Evolutionary conservation across 2,329 filamentous ascomycete species (phyloP).

Genomic region (Calonectria crousiana): DNA sequence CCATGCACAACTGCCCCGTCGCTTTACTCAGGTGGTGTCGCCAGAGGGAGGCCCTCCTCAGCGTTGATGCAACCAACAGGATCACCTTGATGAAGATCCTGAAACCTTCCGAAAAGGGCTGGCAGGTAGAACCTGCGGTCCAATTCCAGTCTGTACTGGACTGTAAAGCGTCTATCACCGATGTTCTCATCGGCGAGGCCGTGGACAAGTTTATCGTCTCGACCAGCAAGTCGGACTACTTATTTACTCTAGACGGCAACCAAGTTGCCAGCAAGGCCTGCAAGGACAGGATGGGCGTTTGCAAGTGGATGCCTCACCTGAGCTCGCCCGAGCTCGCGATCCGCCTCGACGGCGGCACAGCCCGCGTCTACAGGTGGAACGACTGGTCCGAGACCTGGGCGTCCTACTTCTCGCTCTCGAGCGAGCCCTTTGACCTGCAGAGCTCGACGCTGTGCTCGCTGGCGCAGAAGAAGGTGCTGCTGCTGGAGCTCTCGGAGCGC

Average conservation of each 20-base stretch:
- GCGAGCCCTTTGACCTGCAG: conserved; percentile 36
- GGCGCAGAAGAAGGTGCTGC: conserved; percentile 29
- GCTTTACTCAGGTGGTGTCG: conserved; percentile 45
- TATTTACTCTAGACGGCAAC: conserved; percentile 44
- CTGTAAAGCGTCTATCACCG: conserved; percentile 38
- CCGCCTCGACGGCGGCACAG: conserved; percentile 42
- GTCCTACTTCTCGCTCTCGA: conserved; percentile 20
- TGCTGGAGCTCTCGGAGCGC: conserved; percentile 24
- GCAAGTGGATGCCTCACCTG: conserved; percentile 39
- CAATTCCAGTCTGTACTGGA: conserved; percentile 39
- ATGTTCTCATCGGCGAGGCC: conserved; percentile 42
- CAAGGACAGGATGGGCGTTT: conserved; percentile 13
- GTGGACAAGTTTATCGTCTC: conserved; percentile 48
- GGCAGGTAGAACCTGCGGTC: conserved; percentile 22
- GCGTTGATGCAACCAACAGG: conserved; percentile 44
- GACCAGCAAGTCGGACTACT: conserved; percentile 46
- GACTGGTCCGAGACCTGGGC: conserved; percentile 43
- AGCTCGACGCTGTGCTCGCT: conserved; percentile 34
- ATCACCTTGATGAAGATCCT: conserved; percentile 36
- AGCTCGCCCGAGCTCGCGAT: conserved; percentile 41
- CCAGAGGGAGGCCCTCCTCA: conserved; percentile 40
- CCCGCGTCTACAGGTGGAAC: conserved; percentile 44
- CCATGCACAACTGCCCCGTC: conserved; percentile 45
- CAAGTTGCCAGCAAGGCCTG: conserved; percentile 32
- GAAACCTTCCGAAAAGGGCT: conserved; percentile 27